A percentile compares a stretch with the other conserved stretches of the same genome.
phyloP scores from a whole-genome alignment of 177 flowering plant genomes.

The Tripterygium wilfordii region DNA sequence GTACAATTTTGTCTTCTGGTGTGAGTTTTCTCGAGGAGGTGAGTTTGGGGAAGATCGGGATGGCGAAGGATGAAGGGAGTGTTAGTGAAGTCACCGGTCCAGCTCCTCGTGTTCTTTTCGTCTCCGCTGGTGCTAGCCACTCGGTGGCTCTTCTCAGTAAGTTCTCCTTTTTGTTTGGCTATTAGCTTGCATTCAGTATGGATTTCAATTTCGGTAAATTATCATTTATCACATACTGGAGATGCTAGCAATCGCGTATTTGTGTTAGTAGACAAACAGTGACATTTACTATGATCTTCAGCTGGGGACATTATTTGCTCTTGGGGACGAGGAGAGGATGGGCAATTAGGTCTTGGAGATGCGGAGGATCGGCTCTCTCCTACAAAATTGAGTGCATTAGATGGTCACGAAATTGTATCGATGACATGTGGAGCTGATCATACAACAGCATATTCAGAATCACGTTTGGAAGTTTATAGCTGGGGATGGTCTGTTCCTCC shows the following conservation, averaged over 20 bases:
- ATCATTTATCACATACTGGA: too few relatives aligned
- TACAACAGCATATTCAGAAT: slow-evolving; percentile 77
- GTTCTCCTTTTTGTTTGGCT: slow-evolving; percentile 1
- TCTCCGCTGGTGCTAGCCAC: slow-evolving; percentile 97
- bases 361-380: slow-evolving; percentile 89
- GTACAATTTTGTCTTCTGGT: too few relatives aligned
- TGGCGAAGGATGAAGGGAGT: slow-evolving; percentile 7
- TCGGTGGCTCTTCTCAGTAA: slow-evolving; percentile 87
- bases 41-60: not conserved
- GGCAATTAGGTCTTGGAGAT: slow-evolving; percentile 95
- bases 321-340: slow-evolving; percentile 99
- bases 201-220: too few relatives aligned
- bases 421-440: slow-evolving; percentile 96
- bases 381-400: slow-evolving; percentile 74
- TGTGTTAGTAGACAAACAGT: not conserved
- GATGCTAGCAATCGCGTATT: too few relatives aligned
- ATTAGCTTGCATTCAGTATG: too few relatives aligned
- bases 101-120: slow-evolving; percentile 49
- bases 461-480: slow-evolving; percentile 64
- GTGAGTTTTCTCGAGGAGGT: too few relatives aligned
- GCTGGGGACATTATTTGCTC: slow-evolving; percentile 86
- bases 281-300: slow-evolving; percentile 17
- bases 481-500: slow-evolving; percentile 93
- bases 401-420: slow-evolving; percentile 63
- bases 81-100: slow-evolving; percentile 16